A percentile compares a stretch with the other conserved stretches of the same genome.
Conservation (phyloP, 2,329 filamentous ascomycete species). For the Colletotrichum tabaci region DNA sequence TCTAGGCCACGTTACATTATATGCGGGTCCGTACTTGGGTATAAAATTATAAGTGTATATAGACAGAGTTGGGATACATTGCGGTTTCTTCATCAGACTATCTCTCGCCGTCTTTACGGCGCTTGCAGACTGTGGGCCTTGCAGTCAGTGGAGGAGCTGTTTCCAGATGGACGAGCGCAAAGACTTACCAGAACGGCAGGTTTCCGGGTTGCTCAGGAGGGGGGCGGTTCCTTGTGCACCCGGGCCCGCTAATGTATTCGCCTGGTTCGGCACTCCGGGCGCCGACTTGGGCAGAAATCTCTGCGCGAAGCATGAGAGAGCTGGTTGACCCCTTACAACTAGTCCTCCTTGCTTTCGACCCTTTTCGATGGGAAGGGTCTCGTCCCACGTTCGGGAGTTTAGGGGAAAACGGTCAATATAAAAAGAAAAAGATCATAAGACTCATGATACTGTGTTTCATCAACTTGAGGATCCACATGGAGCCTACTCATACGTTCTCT, state of each 20-base stretch:
- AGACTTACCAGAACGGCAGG: not conserved
- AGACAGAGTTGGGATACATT: slow-evolving; percentile 9
- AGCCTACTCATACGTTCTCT: slow-evolving; percentile 29
- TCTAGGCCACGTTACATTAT: no score
- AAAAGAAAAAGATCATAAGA: no score
- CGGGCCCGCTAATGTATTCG: no score
- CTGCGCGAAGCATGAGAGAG: not conserved
- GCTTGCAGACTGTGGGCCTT: not conserved
- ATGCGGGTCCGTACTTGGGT: not conserved
- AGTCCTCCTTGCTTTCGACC: no score
- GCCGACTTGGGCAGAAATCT: not conserved
- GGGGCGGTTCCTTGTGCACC: not conserved
- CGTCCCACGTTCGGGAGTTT: not conserved
- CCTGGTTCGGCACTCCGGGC: not conserved
- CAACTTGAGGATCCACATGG: no score
- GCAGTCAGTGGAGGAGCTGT: not conserved
- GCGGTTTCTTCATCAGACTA: not conserved
- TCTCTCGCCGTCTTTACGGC: not conserved
- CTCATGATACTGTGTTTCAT: not conserved
- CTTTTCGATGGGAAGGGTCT: not conserved
- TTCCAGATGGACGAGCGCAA: not conserved
- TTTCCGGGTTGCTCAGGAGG: not conserved
- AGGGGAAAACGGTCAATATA: no score
- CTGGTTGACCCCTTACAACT: not conserved
- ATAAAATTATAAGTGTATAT: not conserved